Conservation (phyloP, 1,284 basidiomycete genomes). For the Microbotryum saponariae region DNA sequence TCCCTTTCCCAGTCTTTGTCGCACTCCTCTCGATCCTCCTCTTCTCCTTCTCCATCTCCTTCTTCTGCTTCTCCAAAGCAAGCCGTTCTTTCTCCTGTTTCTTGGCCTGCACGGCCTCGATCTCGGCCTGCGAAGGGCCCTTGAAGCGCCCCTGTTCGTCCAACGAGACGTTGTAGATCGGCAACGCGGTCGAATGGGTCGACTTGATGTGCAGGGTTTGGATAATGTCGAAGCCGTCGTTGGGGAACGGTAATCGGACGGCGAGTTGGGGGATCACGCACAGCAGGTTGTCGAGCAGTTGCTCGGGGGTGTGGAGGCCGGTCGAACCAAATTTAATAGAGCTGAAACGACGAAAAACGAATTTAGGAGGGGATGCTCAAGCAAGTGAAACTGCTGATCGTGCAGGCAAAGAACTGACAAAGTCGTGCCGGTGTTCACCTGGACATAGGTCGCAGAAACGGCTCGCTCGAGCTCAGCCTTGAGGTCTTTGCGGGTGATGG, state of each 20-base stretch:
- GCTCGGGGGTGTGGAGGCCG: conserved; percentile 57
- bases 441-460: conserved; percentile 85
- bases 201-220: conserved; percentile 89
- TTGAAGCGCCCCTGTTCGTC: conserved; percentile 39
- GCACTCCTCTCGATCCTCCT: conserved; percentile 40
- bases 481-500: conserved; percentile 72
- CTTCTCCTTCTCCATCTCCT: conserved; percentile 26
- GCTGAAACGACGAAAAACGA: conserved; percentile 43
- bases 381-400: neutral
- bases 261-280: conserved; percentile 71
- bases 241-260: conserved; percentile 51
- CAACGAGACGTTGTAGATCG: conserved; percentile 70
- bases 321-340: conserved; percentile 77
- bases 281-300: conserved; percentile 72
- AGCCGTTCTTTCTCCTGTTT: conserved; percentile 31
- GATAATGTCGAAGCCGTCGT: conserved; percentile 51
- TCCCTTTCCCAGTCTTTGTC: conserved; percentile 25
- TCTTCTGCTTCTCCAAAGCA: conserved; percentile 25
- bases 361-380: neutral
- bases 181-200: conserved; percentile 70
- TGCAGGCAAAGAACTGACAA: conserved; percentile 11
- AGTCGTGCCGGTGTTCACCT: conserved; percentile 85
- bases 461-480: conserved; percentile 84
- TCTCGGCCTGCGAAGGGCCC: conserved; percentile 32
- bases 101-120: conserved; percentile 26